These are phyloP conservation scores for Starmera amethionina DNA, from an alignment of 805 yeast genomes.

Conservation along the genomic window DNA sequence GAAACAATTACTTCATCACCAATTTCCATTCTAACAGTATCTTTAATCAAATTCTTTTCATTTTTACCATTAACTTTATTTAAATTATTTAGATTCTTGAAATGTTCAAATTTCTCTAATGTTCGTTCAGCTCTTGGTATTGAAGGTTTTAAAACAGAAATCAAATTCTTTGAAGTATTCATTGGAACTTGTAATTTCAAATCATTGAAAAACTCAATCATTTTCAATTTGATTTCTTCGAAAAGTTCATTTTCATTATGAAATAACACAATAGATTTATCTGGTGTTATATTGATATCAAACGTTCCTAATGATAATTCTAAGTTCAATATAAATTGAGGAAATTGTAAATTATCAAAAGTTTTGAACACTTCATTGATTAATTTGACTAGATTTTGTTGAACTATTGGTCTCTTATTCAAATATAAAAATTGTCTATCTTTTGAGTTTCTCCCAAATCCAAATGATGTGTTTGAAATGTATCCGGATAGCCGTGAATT, in stretches of 20 bases:
- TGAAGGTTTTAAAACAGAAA: not conserved
- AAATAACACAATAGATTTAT: constrained; percentile 63
- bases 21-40: constrained; percentile 12
- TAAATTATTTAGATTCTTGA: not conserved
- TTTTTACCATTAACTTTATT: not conserved
- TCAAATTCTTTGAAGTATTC: not conserved
- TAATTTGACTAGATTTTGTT: constrained; percentile 44
- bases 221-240: constrained; percentile 41
- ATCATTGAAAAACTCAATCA: constrained; percentile 36
- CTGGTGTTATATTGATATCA: constrained; percentile 92
- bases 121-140: not conserved
- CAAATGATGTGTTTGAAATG: constrained; percentile 71
- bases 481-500: constrained; percentile 37
- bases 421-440: constrained; percentile 73
- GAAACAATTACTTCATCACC: constrained; percentile 14
- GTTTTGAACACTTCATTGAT: constrained; percentile 66
- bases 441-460: constrained; percentile 58
- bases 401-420: constrained; percentile 64
- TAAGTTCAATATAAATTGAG: constrained; percentile 58
- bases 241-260: constrained; percentile 56
- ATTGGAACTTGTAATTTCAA: constrained; percentile 16
- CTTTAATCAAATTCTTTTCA: not conserved
- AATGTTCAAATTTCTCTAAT: not conserved
- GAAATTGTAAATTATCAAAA: constrained; percentile 65
- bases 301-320: constrained; percentile 36